These are phyloP conservation scores for Boletus patriciae DNA, from an alignment of 768 basidiomycete species.

Conservation along the genomic window DNA sequence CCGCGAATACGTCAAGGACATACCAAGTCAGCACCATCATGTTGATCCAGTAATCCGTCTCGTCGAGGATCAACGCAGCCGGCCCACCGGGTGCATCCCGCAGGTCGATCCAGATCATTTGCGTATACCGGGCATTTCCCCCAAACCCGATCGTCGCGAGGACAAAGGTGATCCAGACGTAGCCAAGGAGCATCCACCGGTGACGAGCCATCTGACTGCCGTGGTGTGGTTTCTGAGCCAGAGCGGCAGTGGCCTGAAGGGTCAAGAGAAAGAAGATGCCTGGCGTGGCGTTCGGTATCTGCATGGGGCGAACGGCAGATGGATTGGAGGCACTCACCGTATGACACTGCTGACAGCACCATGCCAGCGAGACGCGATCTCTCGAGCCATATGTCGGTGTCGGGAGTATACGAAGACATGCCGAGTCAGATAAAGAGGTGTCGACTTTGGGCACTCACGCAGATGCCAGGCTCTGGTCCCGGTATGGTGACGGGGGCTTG, in stretches of 20 bases:
- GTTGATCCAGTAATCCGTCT: conserved; percentile 21
- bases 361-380: conserved; percentile 27
- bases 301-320: neutral
- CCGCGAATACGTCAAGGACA: neutral
- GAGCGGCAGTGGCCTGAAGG: conserved; percentile 13
- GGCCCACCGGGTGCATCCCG: conserved; percentile 18
- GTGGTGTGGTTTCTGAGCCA: conserved; percentile 3
- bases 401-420: conserved; percentile 20
- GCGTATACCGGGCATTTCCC: conserved; percentile 28
- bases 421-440: neutral
- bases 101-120: conserved; percentile 35
- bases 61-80: conserved; percentile 13
- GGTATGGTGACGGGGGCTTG: too few species aligned
- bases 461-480: too few species aligned
- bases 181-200: conserved; percentile 15
- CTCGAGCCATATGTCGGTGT: conserved; percentile 30
- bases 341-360: conserved; percentile 20
- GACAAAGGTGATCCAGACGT: conserved; percentile 27
- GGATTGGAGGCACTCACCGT: conserved; percentile 11
- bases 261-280: conserved; percentile 26
- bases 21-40: conserved; percentile 21
- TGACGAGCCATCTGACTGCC: neutral
- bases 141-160: conserved; percentile 30
- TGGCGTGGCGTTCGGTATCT: neutral
- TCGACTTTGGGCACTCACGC: neutral